These are phyloP conservation scores for Paratinospora sagittata DNA, from an alignment of 164 flowering plant genomes.

Conservation along the genomic window DNA sequence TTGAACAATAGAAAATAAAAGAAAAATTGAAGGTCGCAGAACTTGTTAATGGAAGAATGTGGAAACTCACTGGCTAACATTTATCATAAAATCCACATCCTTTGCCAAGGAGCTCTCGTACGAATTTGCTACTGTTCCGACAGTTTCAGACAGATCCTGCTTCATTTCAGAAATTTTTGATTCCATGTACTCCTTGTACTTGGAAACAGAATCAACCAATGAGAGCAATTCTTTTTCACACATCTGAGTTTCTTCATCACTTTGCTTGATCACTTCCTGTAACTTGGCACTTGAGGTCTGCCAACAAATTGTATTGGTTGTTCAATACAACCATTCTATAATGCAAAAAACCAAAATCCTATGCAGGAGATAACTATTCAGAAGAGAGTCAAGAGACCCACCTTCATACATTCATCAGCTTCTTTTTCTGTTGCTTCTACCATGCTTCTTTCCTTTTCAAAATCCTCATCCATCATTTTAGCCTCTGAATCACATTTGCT, in stretches of 20 bases:
- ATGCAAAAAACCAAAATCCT: not conserved
- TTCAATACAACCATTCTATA: not conserved
- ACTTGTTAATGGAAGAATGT: not conserved
- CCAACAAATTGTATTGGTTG: constrained; percentile 12
- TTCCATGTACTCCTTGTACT: constrained; percentile 54
- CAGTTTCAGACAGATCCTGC: constrained; percentile 40
- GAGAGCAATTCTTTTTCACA: constrained; percentile 53
- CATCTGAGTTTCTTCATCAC: constrained; percentile 53
- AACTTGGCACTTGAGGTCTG: constrained; percentile 43
- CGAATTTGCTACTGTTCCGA: constrained; percentile 33
- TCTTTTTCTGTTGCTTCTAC: constrained; percentile 46
- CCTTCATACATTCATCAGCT: constrained; percentile 58
- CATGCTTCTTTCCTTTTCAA: constrained; percentile 39
- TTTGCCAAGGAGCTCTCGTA: constrained; percentile 36
- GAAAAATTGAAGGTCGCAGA: too few species aligned
- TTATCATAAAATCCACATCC: constrained; percentile 14
- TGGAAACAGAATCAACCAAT: constrained; percentile 57
- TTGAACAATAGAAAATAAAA: too few species aligned
- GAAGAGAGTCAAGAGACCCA: constrained; percentile 21
- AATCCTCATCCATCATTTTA: constrained; percentile 35
- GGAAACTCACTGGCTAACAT: constrained; percentile 10
- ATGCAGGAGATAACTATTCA: not conserved
- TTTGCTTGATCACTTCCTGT: constrained; percentile 43
- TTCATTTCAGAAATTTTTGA: constrained; percentile 49
- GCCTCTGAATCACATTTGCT: constrained; percentile 49